Conservation (phyloP, 164 flowering plant genomes). For the Liquidambar formosana region DNA sequence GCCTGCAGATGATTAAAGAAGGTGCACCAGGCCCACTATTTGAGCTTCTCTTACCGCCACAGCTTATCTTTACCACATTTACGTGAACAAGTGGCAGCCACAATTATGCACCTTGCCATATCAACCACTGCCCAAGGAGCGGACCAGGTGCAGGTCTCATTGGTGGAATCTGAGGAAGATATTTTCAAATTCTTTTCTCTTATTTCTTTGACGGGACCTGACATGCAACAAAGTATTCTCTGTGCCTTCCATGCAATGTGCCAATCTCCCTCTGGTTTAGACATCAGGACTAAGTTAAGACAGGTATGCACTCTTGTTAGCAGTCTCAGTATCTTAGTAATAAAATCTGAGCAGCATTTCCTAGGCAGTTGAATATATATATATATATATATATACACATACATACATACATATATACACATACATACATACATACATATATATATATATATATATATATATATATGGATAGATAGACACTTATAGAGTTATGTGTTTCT, state of each 20-base stretch:
- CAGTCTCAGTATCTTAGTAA: background rate
- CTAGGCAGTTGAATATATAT: background rate
- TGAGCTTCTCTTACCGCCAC: conserved; percentile 37
- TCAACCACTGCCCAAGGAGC: conserved; percentile 31
- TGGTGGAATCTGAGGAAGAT: conserved; percentile 48
- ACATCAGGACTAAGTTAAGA: conserved; percentile 38
- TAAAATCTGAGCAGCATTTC: background rate
- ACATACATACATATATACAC: too few relatives aligned
- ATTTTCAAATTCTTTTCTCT: conserved; percentile 39
- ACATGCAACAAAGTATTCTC: conserved; percentile 43
- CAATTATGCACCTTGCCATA: conserved; percentile 45
- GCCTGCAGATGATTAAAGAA: conserved; percentile 45
- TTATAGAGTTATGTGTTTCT: background rate
- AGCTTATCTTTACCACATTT: conserved; percentile 32
- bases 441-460: too few relatives aligned
- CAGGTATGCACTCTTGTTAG: conserved; percentile 34
- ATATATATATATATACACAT: too few relatives aligned
- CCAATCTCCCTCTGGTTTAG: conserved; percentile 34
- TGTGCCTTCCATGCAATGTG: conserved; percentile 45
- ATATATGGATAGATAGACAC: too few relatives aligned
- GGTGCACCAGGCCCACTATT: conserved; percentile 42
- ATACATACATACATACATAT: too few relatives aligned
- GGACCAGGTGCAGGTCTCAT: conserved; percentile 20
- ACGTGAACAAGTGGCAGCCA: conserved; percentile 44
- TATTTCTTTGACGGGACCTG: conserved; percentile 30